These are phyloP conservation scores for Amborella trichopoda DNA, from an alignment of 164 flowering plant genomes.

Conservation along the genomic window DNA sequence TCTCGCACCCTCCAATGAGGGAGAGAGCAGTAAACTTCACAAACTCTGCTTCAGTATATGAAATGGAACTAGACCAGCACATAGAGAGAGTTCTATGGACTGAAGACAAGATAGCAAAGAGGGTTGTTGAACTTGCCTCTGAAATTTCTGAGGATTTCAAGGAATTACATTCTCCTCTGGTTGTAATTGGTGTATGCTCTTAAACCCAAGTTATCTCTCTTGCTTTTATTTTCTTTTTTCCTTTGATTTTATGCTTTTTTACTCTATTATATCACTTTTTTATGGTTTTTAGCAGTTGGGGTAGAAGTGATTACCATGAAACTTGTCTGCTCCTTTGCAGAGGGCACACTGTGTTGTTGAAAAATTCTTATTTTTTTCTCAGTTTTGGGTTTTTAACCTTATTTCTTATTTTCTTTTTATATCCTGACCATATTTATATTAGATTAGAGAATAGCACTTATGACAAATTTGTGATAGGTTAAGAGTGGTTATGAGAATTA, in stretches of 20 bases:
- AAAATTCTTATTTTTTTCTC: too few species aligned
- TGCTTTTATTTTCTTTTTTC: too few species aligned
- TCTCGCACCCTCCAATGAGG: too few species aligned
- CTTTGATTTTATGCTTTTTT: too few species aligned
- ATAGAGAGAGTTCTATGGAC: constrained; percentile 57
- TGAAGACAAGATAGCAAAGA: constrained; percentile 27
- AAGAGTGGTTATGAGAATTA: too few species aligned
- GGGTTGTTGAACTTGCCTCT: constrained; percentile 53
- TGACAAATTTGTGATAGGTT: too few species aligned
- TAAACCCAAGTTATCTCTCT: background rate
- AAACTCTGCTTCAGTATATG: too few species aligned
- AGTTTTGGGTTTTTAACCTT: too few species aligned
- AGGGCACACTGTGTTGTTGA: background rate
- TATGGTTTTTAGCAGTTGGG: background rate
- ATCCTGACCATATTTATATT: too few species aligned
- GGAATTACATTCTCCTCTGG: constrained; percentile 20
- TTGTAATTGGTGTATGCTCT: constrained; percentile 28
- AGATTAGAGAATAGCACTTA: too few species aligned
- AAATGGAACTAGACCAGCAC: constrained; percentile 34
- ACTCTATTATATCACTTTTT: background rate
- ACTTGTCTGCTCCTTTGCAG: background rate
- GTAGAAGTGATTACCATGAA: background rate
- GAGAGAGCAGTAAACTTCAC: too few species aligned
- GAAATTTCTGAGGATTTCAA: constrained; percentile 36
- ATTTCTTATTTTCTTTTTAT: too few species aligned